Evolutionary conservation across 1,139 yeast genomes (phyloP), one percentile per base, ranked within the genome.

Genomic region (Saccharomyces pastorianus): DNA sequence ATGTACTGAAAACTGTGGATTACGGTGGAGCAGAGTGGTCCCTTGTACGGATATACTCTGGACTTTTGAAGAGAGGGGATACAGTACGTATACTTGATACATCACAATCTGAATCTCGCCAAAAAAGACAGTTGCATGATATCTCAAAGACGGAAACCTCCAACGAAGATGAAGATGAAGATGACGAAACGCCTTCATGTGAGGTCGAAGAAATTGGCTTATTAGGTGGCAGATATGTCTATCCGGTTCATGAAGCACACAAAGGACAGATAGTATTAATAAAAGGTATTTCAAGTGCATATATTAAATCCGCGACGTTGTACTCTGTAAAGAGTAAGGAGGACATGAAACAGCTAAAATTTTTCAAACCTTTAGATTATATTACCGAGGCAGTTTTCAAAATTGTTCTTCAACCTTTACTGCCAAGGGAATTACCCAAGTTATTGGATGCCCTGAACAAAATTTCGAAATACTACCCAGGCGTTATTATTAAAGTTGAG

Each of bases 361-460:
- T 20, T 20, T 76, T 80, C 62, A 71, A 70, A 48, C 76, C 79
- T 0, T 65, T 77, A 7, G 75, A 78, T 47, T 78, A 75, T 56
- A 66, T 81, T 7, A 71, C 74, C 4, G 75, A 76, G 50, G 82
- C 96, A 0, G 84, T 88, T 1, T 81, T 88, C 63, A 89, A 89
- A 64, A 81, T 91, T 4, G 90, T 96, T 0, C 79, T 93, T 17
- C 96, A 90, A 62, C 96, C 98, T 0, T 76, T 79, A 23, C 76
- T 79, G 38, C 96, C 96, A 0, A 78, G 88, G 0, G 96, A 91
- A 55, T 72, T 88, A 26, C 95, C 96, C 0, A 79, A 79, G 57
- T 74, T 91, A 64, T 73, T 85, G 14, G 84, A 81, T 20, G 90
- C 91, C 0, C 72, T 93, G 51, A 75, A 86, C 57, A 80, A 76